Evolutionary conservation across 192 early-diverging fungal genomes (phyloP).

Genomic region (Globomyces pollinis-pini): DNA sequence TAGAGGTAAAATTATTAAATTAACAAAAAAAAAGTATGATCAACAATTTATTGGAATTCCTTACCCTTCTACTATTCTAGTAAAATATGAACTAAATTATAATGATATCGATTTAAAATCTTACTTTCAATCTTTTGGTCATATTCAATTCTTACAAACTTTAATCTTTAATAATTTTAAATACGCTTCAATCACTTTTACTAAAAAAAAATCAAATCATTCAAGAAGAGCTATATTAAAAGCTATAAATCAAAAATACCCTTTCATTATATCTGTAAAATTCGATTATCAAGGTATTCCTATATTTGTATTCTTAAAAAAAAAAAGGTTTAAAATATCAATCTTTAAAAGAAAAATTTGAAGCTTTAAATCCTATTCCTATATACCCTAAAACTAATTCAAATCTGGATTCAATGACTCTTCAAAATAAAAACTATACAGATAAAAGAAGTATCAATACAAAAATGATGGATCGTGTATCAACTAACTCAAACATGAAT

Average conservation of each 20-base stretch:
- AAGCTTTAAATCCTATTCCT: too few species aligned
- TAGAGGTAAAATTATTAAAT: not conserved
- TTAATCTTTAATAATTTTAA: not conserved
- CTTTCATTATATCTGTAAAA: not conserved
- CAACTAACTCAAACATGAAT: too few species aligned
- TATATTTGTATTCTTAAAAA: too few species aligned
- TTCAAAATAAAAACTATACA: not conserved
- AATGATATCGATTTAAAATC: not conserved
- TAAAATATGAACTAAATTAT: not conserved
- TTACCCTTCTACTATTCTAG: slow-evolving; percentile 1
- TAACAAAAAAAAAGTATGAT: not conserved
- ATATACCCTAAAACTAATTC: not conserved
- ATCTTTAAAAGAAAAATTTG: not conserved
- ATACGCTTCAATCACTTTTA: not conserved
- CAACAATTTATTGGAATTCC: slow-evolving; percentile 1
- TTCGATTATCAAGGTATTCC: not conserved
- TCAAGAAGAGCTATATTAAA: slow-evolving; percentile 4
- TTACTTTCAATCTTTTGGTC: not conserved
- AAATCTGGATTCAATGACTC: not conserved
- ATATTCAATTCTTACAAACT: not conserved
- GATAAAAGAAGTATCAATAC: too few species aligned
- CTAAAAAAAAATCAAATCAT: not conserved
- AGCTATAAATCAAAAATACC: not conserved
- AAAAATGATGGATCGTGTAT: too few species aligned
- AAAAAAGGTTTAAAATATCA: not conserved